phyloP scores from a whole-genome alignment of 2,329 filamentous ascomycete species.

The Clarireedia homoeocarpa region DNA sequence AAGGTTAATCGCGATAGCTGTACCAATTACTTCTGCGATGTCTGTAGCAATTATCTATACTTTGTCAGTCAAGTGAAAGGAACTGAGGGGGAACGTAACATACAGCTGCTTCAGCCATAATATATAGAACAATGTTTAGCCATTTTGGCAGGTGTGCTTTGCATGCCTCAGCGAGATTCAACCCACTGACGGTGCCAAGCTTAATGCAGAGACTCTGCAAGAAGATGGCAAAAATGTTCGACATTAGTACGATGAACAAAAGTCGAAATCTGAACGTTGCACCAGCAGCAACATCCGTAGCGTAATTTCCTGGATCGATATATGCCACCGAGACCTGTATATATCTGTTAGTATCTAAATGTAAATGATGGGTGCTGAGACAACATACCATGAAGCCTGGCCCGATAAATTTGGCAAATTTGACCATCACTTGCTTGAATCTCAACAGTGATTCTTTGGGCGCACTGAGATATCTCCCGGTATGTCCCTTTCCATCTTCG shows the following conservation, averaged over 20 bases:
- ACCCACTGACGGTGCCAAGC: constrained; percentile 44
- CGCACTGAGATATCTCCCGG: background rate
- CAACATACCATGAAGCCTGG: constrained; percentile 35
- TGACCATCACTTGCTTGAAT: constrained; percentile 15
- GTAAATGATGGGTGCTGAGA: background rate
- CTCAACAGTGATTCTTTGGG: constrained; percentile 12
- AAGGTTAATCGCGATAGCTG: constrained; percentile 61
- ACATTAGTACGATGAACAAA: constrained; percentile 48
- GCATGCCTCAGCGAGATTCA: constrained; percentile 46
- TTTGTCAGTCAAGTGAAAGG: constrained; percentile 7
- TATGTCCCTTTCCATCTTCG: constrained; percentile 3
- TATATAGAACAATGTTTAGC: constrained; percentile 45
- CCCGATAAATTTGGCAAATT: constrained; percentile 43
- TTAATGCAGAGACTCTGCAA: constrained; percentile 50
- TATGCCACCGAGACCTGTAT: constrained; percentile 31
- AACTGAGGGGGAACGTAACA: constrained; percentile 1
- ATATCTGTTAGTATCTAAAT: background rate
- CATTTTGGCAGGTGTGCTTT: constrained; percentile 40
- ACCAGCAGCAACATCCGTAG: constrained; percentile 49
- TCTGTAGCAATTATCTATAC: constrained; percentile 48
- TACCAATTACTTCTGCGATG: constrained; percentile 56
- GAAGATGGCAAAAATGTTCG: constrained; percentile 51
- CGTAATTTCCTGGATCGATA: constrained; percentile 44
- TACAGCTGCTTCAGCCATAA: constrained; percentile 44
- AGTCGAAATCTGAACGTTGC: constrained; percentile 45